Percentiles rank a stretch among this genome's conserved stretches.
Conservation (phyloP, 2,329 filamentous ascomycete species). For the Fusarium buxicola region DNA sequence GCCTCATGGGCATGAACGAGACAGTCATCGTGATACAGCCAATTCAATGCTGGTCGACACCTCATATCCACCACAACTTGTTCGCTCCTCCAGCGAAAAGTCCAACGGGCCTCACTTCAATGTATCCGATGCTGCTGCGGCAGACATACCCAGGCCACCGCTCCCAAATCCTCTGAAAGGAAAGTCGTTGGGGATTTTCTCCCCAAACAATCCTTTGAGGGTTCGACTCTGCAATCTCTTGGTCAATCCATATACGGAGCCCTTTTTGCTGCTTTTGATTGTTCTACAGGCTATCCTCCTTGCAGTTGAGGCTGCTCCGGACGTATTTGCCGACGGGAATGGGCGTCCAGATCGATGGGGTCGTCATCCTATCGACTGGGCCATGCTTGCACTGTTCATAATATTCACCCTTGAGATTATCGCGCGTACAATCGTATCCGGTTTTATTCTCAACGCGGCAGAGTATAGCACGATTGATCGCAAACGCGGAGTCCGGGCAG, state of each 20-base stretch:
- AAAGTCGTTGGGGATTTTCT: constrained; percentile 86
- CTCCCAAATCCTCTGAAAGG: constrained; percentile 82
- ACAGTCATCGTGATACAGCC: constrained; percentile 42
- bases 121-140: constrained; percentile 29
- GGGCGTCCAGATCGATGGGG: constrained; percentile 75
- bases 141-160: constrained; percentile 30
- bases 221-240: constrained; percentile 83
- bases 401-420: constrained; percentile 90
- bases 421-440: constrained; percentile 90
- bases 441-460: constrained; percentile 87
- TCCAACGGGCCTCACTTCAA: constrained; percentile 40
- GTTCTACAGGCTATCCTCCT: constrained; percentile 89
- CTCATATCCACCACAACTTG: constrained; percentile 63
- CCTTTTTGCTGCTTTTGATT: constrained; percentile 87
- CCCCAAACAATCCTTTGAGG: constrained; percentile 80
- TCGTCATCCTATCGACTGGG: constrained; percentile 77
- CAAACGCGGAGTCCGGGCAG: constrained; percentile 77
- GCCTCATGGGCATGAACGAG: constrained; percentile 58
- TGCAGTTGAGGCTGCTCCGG: constrained; percentile 81
- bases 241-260: constrained; percentile 88
- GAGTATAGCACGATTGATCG: constrained; percentile 94
- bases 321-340: constrained; percentile 73
- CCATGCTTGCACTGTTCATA: constrained; percentile 83
- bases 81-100: constrained; percentile 61
- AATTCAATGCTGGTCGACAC: constrained; percentile 58